These are phyloP conservation scores for Fusarium sp. DNA, from an alignment of 2,329 filamentous ascomycete species.

Conservation along the genomic window DNA sequence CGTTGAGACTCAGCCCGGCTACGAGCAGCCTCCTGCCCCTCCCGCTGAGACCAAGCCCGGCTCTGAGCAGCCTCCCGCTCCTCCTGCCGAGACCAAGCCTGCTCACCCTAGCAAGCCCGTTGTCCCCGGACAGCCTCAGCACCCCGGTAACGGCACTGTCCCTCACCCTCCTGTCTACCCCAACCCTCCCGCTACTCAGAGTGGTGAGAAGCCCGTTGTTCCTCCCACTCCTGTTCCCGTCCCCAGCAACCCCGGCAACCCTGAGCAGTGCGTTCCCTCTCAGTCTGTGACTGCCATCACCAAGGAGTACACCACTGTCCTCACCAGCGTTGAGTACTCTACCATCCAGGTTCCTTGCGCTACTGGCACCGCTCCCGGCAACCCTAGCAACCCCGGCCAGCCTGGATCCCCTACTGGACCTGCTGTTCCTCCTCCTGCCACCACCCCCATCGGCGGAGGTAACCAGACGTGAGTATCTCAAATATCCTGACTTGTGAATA, in stretches of 20 bases:
- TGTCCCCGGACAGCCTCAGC: constrained; percentile 6
- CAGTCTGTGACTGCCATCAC: constrained; percentile 61
- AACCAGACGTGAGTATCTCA: constrained; percentile 47
- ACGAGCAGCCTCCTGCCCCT: constrained; percentile 3
- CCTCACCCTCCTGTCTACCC: constrained; percentile 32
- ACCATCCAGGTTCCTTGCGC: constrained; percentile 44
- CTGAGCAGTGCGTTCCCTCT: constrained; percentile 36
- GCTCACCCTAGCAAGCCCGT: constrained; percentile 17
- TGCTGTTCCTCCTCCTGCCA: constrained; percentile 43
- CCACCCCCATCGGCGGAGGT: constrained; percentile 36
- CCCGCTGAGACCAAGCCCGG: constrained; percentile 5
- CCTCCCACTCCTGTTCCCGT: constrained; percentile 31
- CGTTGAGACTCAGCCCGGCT: neutral
- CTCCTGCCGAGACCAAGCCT: constrained; percentile 15
- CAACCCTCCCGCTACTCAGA: constrained; percentile 25
- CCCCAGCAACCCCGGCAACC: constrained; percentile 9
- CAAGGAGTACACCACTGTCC: constrained; percentile 65
- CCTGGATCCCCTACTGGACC: constrained; percentile 24
- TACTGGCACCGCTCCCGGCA: constrained; percentile 26
- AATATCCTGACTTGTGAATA: constrained; percentile 11
- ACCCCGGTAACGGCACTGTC: constrained; percentile 36
- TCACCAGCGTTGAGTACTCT: constrained; percentile 64
- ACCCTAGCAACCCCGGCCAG: constrained; percentile 8
- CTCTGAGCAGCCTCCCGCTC: neutral
- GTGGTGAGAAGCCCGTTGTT: constrained; percentile 20